Evolutionary conservation across 768 basidiomycete species (phyloP).

Genomic region (Nevesoporus exiguus): DNA sequence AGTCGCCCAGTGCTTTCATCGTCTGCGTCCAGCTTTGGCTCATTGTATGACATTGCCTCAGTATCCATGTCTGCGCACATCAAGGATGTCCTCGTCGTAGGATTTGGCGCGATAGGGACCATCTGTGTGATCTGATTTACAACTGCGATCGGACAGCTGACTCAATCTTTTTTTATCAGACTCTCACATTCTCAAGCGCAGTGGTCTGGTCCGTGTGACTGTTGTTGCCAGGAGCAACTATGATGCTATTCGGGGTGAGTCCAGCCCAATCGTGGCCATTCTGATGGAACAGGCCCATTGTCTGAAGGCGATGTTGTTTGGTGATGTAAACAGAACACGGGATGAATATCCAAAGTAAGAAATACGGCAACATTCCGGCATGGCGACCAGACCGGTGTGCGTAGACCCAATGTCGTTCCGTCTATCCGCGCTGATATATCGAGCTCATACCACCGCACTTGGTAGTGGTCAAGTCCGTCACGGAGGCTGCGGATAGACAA

Average conservation of each 20-base stretch:
- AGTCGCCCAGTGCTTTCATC: no score
- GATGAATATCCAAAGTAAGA: slow-evolving; percentile 52
- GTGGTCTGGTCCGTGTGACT: slow-evolving; percentile 61
- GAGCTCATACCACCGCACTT: neutral
- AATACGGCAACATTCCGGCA: slow-evolving; percentile 53
- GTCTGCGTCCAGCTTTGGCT: no score
- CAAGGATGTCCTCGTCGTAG: slow-evolving; percentile 57
- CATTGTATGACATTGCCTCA: no score
- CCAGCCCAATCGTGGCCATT: neutral
- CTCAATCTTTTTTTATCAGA: slow-evolving; percentile 34
- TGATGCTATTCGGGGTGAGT: slow-evolving; percentile 47
- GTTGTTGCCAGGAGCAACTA: slow-evolving; percentile 72
- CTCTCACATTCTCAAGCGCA: slow-evolving; percentile 52
- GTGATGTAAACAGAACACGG: slow-evolving; percentile 41
- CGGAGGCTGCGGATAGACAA: slow-evolving; percentile 53
- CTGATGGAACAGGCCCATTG: neutral
- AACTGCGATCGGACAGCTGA: neutral
- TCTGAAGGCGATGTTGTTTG: neutral
- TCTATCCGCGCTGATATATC: slow-evolving; percentile 18
- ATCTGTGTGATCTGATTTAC: slow-evolving; percentile 41
- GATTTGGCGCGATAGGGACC: slow-evolving; percentile 63
- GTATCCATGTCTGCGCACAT: slow-evolving; percentile 17
- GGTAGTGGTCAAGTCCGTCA: slow-evolving; percentile 55
- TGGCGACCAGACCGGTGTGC: slow-evolving; percentile 66
- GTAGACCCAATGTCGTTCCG: neutral